Percentiles rank a stretch among this genome's conserved stretches.
phyloP scores from a whole-genome alignment of 805 yeast species.

The Suhomyces pyralidae region DNA sequence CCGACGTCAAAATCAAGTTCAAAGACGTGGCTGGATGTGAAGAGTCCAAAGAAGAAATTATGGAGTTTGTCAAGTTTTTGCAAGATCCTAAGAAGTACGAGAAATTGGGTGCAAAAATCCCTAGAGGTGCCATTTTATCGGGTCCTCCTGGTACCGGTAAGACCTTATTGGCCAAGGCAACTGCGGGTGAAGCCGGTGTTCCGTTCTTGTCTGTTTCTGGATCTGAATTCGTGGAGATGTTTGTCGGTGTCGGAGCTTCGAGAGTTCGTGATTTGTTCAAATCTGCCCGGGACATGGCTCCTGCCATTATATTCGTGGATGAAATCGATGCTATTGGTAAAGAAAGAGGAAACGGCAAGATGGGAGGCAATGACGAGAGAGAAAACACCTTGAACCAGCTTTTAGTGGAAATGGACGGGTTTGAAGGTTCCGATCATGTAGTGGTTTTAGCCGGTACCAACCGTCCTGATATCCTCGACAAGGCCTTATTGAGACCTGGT shows the following conservation, averaged over 20 bases:
- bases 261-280: slow-evolving; percentile 90
- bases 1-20: slow-evolving; percentile 76
- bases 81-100: slow-evolving; percentile 84
- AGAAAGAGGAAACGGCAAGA: slow-evolving; percentile 66
- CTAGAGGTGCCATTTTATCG: slow-evolving; percentile 89
- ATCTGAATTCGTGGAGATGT: slow-evolving; percentile 96
- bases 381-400: slow-evolving; percentile 90
- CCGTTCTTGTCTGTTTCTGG: slow-evolving; percentile 91
- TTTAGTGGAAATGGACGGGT: slow-evolving; percentile 95
- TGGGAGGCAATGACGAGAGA: slow-evolving; percentile 88
- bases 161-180: slow-evolving; percentile 86
- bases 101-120: slow-evolving; percentile 87
- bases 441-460: slow-evolving; percentile 95
- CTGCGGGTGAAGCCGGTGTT: slow-evolving; percentile 96
- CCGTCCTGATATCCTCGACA: slow-evolving; percentile 86
- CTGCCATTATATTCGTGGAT: slow-evolving; percentile 86
- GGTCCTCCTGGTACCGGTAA: slow-evolving; percentile 99
- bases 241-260: slow-evolving; percentile 94
- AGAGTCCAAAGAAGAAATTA: slow-evolving; percentile 90
- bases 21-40: slow-evolving; percentile 94
- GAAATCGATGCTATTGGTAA: slow-evolving; percentile 97
- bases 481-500: slow-evolving; percentile 90
- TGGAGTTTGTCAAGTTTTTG: slow-evolving; percentile 90
- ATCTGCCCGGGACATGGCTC: slow-evolving; percentile 86
- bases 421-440: slow-evolving; percentile 81